Conservation (phyloP, 495 filamentous ascomycete species). For the Penicillium goetzii region DNA sequence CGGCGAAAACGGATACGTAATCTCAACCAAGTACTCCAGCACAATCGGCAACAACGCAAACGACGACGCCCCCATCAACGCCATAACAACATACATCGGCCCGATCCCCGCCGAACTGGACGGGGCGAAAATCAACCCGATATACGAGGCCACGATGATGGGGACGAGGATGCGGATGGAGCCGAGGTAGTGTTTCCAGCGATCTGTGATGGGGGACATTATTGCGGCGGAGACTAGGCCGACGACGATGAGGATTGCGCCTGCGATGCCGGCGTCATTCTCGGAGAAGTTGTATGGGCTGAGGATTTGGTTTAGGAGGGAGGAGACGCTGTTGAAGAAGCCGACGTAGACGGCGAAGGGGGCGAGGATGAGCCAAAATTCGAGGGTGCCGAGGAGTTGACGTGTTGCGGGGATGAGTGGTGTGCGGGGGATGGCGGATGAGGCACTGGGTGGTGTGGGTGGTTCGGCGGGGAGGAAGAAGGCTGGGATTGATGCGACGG, state of each 20-base stretch:
- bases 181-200: slow-evolving; percentile 75
- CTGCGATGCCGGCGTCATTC: slow-evolving; percentile 84
- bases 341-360: slow-evolving; percentile 85
- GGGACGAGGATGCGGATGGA: slow-evolving; percentile 78
- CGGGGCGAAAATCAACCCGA: slow-evolving; percentile 82
- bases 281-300: slow-evolving; percentile 79
- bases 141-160: slow-evolving; percentile 70
- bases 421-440: slow-evolving; percentile 49
- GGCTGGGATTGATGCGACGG: slow-evolving; percentile 72
- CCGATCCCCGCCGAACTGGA: slow-evolving; percentile 66
- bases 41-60: slow-evolving; percentile 83
- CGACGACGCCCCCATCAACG: slow-evolving; percentile 74
- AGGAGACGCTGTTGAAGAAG: slow-evolving; percentile 90
- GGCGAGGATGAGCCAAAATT: slow-evolving; percentile 77
- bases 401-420: slow-evolving; percentile 53
- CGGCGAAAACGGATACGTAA: slow-evolving; percentile 85
- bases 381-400: slow-evolving; percentile 56
- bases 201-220: slow-evolving; percentile 78
- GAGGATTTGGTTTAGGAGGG: slow-evolving; percentile 88
- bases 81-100: slow-evolving; percentile 66
- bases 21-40: slow-evolving; percentile 83
- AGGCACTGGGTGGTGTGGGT: slow-evolving; percentile 70
- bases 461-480: slow-evolving; percentile 83
- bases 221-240: slow-evolving; percentile 79
- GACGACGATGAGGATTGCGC: slow-evolving; percentile 86